phyloP scores from a whole-genome alignment of 176 grass and related monocot genomes.

The Poa pratensis region DNA sequence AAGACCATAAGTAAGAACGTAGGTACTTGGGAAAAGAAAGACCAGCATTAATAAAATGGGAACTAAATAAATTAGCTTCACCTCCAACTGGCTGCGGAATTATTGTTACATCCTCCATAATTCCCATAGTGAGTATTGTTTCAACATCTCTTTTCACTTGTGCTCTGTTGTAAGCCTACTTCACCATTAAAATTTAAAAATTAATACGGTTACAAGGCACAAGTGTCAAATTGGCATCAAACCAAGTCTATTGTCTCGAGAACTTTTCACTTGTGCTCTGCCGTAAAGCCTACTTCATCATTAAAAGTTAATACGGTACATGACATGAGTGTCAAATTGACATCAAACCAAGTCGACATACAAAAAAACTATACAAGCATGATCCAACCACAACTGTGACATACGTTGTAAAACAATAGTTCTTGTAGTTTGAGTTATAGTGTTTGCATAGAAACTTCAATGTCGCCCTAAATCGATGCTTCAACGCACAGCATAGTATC shows the following conservation, averaged over 20 bases:
- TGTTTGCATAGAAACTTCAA: slow-evolving; percentile 35
- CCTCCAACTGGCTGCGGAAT: slow-evolving; percentile 92
- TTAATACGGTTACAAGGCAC: background rate
- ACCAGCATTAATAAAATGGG: slow-evolving; percentile 21
- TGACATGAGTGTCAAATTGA: background rate
- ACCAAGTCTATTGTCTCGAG: too few species aligned
- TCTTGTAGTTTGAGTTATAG: background rate
- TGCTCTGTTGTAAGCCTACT: slow-evolving; percentile 85
- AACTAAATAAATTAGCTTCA: slow-evolving; percentile 48
- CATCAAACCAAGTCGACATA: background rate
- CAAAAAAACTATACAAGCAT: slow-evolving; percentile 12
- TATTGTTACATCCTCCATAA: slow-evolving; percentile 96
- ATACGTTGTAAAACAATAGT: background rate
- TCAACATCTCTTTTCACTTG: slow-evolving; percentile 98
- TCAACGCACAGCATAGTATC: background rate
- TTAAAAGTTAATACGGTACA: too few species aligned
- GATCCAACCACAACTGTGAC: background rate
- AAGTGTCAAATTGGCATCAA: background rate
- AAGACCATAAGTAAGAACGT: slow-evolving; percentile 39
- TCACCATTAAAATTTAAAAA: slow-evolving; percentile 25
- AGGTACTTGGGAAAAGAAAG: slow-evolving; percentile 7
- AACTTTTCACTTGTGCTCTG: too few species aligned
- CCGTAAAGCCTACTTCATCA: too few species aligned
- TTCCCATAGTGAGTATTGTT: slow-evolving; percentile 99
- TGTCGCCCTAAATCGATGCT: background rate